Evolutionary conservation across 2,329 filamentous ascomycete genomes (phyloP).

Genomic region (Verticillium albo-atrum): DNA sequence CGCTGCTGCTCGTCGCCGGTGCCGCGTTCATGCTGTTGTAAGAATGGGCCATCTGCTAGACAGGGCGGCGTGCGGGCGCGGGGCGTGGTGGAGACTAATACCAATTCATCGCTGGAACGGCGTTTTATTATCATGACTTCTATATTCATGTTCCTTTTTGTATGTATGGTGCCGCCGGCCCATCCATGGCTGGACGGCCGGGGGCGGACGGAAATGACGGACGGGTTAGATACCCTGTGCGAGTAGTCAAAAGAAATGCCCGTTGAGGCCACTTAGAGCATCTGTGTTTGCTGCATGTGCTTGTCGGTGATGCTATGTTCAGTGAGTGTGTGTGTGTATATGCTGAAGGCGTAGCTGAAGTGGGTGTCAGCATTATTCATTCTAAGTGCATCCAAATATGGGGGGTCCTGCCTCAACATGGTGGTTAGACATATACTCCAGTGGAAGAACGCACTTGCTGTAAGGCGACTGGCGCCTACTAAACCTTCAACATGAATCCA

Average conservation of each 20-base stretch:
- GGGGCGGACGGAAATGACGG: background rate
- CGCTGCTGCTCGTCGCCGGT: conserved; percentile 37
- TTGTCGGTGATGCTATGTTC: background rate
- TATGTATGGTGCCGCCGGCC: background rate
- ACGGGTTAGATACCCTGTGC: background rate
- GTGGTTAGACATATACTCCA: too few species aligned
- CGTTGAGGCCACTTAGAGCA: background rate
- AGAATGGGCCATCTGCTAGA: background rate
- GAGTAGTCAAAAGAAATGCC: background rate
- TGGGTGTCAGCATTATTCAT: too few species aligned
- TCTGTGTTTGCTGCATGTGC: too few species aligned
- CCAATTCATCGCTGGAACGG: background rate
- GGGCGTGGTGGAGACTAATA: background rate
- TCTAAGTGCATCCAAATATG: background rate
- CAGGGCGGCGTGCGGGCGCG: background rate
- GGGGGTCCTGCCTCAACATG: too few species aligned
- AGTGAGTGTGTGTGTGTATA: background rate
- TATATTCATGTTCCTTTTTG: background rate
- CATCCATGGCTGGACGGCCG: background rate
- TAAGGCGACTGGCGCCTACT: too few species aligned
- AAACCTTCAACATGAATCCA: too few species aligned
- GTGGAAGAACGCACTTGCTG: too few species aligned
- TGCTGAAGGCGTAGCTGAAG: too few species aligned
- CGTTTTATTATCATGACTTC: background rate
- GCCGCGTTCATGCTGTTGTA: conserved; percentile 38